Conservation (phyloP, 2,329 filamentous ascomycete species). For the Zymoseptoria passerinii region DNA sequence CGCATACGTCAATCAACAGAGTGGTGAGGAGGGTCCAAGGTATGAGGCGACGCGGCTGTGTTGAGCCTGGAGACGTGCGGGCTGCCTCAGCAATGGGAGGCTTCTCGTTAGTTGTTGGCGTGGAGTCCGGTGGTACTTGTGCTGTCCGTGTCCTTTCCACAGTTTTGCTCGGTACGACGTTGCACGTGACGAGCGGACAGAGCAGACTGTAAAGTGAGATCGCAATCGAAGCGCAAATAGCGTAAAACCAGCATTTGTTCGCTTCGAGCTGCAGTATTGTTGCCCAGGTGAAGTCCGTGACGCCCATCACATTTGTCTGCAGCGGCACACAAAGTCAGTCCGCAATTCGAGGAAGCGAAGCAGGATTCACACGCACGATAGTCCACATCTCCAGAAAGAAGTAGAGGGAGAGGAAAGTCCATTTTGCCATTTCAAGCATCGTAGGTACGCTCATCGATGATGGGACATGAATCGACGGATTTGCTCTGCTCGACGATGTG, state of each 20-base stretch:
- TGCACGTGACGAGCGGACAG: neutral
- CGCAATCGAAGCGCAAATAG: constrained; percentile 45
- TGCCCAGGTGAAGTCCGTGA: constrained; percentile 38
- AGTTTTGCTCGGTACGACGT: neutral
- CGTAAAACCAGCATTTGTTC: constrained; percentile 63
- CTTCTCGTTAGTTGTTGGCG: too few species aligned
- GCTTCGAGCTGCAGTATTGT: constrained; percentile 48
- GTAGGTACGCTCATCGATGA: constrained; percentile 15
- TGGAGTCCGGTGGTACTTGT: too few species aligned
- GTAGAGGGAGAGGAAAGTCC: constrained; percentile 57
- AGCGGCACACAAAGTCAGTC: too few species aligned
- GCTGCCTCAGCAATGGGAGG: neutral
- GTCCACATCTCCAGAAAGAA: constrained; percentile 58
- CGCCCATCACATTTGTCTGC: constrained; percentile 45
- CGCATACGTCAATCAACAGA: constrained; percentile 50
- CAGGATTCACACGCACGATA: constrained; percentile 42
- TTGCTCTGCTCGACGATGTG: neutral
- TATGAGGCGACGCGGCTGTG: neutral
- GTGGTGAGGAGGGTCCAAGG: neutral
- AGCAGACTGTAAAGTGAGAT: constrained; percentile 30
- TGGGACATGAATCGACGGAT: neutral
- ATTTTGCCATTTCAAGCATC: constrained; percentile 48
- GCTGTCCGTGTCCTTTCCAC: neutral
- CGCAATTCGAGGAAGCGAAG: too few species aligned
- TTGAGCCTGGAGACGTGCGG: neutral